These are phyloP conservation scores for Xylaria palmicola DNA, from an alignment of 495 filamentous ascomycete genomes.

Conservation along the genomic window DNA sequence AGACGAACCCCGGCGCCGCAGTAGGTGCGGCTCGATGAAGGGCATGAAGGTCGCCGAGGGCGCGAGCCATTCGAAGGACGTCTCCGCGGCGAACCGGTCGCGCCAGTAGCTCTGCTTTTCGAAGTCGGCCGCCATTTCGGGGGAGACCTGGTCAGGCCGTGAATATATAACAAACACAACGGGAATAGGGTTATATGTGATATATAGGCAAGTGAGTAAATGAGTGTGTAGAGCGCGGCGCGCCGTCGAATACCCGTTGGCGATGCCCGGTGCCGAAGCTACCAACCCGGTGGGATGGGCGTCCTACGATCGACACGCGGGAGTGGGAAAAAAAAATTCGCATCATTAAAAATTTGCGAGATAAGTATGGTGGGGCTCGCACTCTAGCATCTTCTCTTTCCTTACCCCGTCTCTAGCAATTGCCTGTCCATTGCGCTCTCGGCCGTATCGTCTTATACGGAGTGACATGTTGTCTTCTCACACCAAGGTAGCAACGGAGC, in stretches of 20 bases:
- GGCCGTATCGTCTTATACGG: no score
- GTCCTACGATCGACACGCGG: neutral
- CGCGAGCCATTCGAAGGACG: slow-evolving; percentile 41
- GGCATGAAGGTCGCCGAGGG: slow-evolving; percentile 35
- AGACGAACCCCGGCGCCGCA: no score
- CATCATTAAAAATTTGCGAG: neutral
- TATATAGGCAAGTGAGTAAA: neutral
- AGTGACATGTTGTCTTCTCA: no score
- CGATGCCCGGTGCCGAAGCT: slow-evolving; percentile 5
- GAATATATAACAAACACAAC: neutral
- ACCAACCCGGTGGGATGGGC: neutral
- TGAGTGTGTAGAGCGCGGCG: neutral
- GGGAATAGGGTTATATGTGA: neutral
- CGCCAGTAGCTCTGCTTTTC: slow-evolving; percentile 45
- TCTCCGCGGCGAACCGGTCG: slow-evolving; percentile 35
- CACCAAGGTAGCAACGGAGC: no score
- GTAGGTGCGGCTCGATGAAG: slow-evolving; percentile 34
- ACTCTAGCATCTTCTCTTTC: neutral
- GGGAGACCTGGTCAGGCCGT: neutral
- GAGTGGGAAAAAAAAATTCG: neutral
- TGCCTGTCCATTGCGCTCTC: neutral
- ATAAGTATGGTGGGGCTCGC: slow-evolving; percentile 1
- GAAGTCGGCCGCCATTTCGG: slow-evolving; percentile 28
- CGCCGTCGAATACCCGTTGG: neutral
- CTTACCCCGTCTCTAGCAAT: neutral